Conservation (phyloP, 2,329 filamentous ascomycete species). For the Talaromyces atroroseus region DNA sequence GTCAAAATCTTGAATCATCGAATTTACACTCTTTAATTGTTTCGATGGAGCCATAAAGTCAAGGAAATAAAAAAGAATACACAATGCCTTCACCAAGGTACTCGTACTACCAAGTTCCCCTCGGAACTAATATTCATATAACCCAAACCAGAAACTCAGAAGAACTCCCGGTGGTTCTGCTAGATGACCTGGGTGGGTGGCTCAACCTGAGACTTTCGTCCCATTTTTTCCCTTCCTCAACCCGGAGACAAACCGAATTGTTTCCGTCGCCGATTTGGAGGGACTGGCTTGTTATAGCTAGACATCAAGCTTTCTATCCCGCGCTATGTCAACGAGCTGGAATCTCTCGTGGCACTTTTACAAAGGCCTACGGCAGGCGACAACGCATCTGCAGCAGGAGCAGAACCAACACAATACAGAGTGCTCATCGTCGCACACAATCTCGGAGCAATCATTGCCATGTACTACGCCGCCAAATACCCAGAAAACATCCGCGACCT, state of each 20-base stretch:
- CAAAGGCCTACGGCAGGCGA: not conserved
- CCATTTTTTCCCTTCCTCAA: constrained; percentile 3
- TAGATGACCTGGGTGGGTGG: constrained; percentile 9
- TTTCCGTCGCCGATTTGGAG: constrained; percentile 10
- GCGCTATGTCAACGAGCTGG: constrained; percentile 8
- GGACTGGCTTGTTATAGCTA: constrained; percentile 2
- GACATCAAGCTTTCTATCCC: constrained; percentile 9
- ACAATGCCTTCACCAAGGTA: constrained; percentile 1
- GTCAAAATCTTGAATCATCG: not conserved
- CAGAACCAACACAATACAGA: not conserved
- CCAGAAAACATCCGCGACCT: constrained; percentile 22
- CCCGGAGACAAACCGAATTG: constrained; percentile 7
- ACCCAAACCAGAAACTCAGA: not conserved
- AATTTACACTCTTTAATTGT: no score
- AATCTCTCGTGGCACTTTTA: constrained; percentile 7
- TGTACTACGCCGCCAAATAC: constrained; percentile 31
- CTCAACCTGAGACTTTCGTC: constrained; percentile 5
- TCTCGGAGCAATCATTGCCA: constrained; percentile 31
- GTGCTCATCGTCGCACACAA: constrained; percentile 31
- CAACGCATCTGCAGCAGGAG: not conserved
- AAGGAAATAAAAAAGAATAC: no score
- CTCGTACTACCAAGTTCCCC: not conserved
- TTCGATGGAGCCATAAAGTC: no score
- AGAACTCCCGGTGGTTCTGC: not conserved
- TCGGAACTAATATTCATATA: constrained; percentile 5